phyloP scores from a whole-genome alignment of 768 basidiomycete genomes.

The Multifurca ochricompacta region DNA sequence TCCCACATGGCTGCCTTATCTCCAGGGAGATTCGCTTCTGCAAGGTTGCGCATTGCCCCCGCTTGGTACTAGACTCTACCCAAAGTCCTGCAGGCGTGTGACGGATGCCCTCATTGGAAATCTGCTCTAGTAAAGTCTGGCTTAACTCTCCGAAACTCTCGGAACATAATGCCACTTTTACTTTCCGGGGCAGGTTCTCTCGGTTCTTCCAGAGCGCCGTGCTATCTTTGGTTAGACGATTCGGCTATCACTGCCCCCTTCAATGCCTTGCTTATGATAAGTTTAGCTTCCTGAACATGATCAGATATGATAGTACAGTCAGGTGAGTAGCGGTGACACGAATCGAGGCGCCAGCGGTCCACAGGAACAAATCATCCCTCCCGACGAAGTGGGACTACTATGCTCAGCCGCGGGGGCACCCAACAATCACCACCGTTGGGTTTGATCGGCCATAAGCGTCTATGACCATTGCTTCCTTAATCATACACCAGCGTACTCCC shows the following conservation, averaged over 20 bases:
- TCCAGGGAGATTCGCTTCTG: background rate
- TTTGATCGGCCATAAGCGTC: background rate
- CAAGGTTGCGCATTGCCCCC: background rate
- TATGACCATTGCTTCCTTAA: background rate
- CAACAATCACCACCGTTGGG: background rate
- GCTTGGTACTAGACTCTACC: background rate
- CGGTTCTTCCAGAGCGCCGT: background rate
- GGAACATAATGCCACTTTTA: background rate
- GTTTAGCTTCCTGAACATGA: background rate
- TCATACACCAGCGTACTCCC: background rate
- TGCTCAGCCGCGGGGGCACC: too few species aligned
- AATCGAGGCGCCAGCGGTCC: background rate
- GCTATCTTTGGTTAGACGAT: conserved; percentile 1
- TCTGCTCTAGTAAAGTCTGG: background rate
- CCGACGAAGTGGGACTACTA: background rate
- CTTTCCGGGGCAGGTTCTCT: background rate
- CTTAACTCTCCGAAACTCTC: conserved; percentile 1
- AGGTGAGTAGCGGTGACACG: background rate
- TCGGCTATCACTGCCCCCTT: background rate
- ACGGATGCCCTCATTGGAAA: background rate
- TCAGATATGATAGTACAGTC: background rate
- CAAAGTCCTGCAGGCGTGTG: background rate
- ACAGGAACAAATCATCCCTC: background rate
- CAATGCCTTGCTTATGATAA: background rate
- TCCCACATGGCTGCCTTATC: background rate